Conservation (phyloP, 768 basidiomycete species). For the Leucocoprinus birnbaumii region DNA sequence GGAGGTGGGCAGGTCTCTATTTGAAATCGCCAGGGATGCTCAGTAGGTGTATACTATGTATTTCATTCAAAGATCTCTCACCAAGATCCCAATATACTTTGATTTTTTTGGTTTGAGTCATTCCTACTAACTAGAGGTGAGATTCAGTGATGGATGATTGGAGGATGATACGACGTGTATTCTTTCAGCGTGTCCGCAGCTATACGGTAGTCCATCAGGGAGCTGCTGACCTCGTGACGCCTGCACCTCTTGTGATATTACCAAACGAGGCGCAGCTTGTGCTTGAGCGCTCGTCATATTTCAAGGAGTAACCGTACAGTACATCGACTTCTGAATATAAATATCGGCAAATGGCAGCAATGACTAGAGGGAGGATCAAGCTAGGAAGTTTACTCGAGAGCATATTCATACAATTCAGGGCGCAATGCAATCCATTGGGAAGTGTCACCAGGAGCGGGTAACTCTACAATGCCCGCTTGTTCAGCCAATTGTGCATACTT, state of each 20-base stretch:
- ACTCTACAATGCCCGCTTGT: conserved; percentile 31
- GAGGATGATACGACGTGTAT: too few relatives aligned
- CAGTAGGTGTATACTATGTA: too few relatives aligned
- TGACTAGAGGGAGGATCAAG: not conserved
- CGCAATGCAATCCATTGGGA: conserved; percentile 35
- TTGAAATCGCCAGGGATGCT: too few relatives aligned
- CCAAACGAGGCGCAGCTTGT: too few relatives aligned
- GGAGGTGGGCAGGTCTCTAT: conserved; percentile 10
- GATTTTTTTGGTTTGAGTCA: conserved; percentile 1
- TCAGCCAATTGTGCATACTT: conserved; percentile 33
- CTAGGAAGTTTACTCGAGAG: not conserved
- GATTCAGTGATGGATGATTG: not conserved
- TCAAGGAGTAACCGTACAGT: too few relatives aligned
- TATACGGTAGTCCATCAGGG: too few relatives aligned
- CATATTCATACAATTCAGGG: conserved; percentile 21
- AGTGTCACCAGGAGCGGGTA: conserved; percentile 28
- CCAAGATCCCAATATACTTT: conserved; percentile 16
- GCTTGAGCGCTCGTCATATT: too few relatives aligned
- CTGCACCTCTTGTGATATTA: too few relatives aligned
- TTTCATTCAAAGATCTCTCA: not conserved
- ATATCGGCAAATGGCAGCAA: not conserved
- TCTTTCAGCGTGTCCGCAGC: not conserved
- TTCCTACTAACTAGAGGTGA: not conserved
- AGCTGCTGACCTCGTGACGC: too few relatives aligned
- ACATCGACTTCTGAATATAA: too few relatives aligned